Base-by-base conservation (phyloP, 2,329 filamentous ascomycete species). In the Trichoderma sp. region DNA sequence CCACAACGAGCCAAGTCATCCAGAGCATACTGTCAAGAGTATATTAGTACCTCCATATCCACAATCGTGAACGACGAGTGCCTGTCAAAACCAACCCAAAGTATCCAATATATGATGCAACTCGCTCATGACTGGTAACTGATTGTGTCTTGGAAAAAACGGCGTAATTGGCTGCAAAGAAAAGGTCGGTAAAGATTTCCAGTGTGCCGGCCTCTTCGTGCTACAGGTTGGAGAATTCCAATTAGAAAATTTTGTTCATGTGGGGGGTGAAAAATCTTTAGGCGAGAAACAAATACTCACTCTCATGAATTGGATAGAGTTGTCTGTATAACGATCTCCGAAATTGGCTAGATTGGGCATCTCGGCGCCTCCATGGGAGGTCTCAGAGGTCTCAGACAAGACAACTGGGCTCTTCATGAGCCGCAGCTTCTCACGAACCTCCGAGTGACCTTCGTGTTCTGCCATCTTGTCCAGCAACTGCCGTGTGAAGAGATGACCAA, bases 1-100 rank as follows among this genome's bases (percentile, higher is more conserved):
- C 86, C 28, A 89, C 86, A 72, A 90, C 83, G 43, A 91, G 85
- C 90, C 90, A 92, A n/a, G 88, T 91, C 72, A 90, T 87, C 90
- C 90, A 92, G 6, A 92, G 81, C 21, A 92, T 82, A 26, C 86
- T 83, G 18, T 3, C 18, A 8, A 56, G 24, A 43, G n/a, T 2
- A 7, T 18, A 9, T 58, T 24, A 64, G 34, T 21, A 28, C 51
- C n/a, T 30, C 51, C 3, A 9, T 26, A 64, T 1, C 24, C 14
- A 21, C 2, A 21, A 15, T 32, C 24, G 2, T 32, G 24, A 14
- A 1, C 26, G 26, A 21, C 21, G 14, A 26, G 15, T 21, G 30
- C 2, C n/a, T 6, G 3, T 8, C 3, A 1, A 11, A 15, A 39
- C 74, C 15, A 72, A 81, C 80, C 75, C 78, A 51, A 83, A 83